These are phyloP conservation scores for Colletotrichum somersetense DNA, from an alignment of 2,329 filamentous ascomycete species.

Conservation along the genomic window DNA sequence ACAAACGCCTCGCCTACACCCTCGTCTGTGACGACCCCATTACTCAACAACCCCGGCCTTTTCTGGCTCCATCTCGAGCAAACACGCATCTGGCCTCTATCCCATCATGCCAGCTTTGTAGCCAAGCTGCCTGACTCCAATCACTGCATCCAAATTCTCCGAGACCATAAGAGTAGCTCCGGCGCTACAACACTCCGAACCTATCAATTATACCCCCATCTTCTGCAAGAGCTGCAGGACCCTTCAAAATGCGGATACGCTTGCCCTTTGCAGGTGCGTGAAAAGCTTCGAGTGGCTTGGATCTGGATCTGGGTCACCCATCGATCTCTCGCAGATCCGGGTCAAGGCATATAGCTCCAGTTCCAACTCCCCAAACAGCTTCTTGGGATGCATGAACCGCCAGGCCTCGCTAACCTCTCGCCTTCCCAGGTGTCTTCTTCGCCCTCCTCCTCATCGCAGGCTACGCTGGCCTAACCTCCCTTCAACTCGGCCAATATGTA, in stretches of 20 bases:
- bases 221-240: slow-evolving; percentile 34
- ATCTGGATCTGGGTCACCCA: slow-evolving; percentile 14
- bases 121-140: slow-evolving; percentile 1
- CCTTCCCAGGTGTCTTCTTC: slow-evolving; percentile 73
- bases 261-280: slow-evolving; percentile 86
- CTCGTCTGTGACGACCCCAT: slow-evolving; percentile 40
- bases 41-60: slow-evolving; percentile 25
- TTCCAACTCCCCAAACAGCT: slow-evolving; percentile 17
- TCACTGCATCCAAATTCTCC: slow-evolving; percentile 1
- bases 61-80: slow-evolving; percentile 11
- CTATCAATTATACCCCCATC: slow-evolving; percentile 27
- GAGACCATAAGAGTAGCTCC: slow-evolving; percentile 7
- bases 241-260: slow-evolving; percentile 80
- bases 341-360: slow-evolving; percentile 16
- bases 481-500: slow-evolving; percentile 69
- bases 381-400: not conserved
- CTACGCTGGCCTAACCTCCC: slow-evolving; percentile 81
- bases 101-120: slow-evolving; percentile 7
- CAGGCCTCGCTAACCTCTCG: slow-evolving; percentile 33
- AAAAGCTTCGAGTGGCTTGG: slow-evolving; percentile 23
- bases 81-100: not conserved
- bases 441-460: slow-evolving; percentile 80
- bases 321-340: slow-evolving; percentile 20
- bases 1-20: slow-evolving; percentile 33
- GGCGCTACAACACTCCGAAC: slow-evolving; percentile 14